phyloP scores from a whole-genome alignment of 2,329 filamentous ascomycete species.

The Fusarium kyushuense region DNA sequence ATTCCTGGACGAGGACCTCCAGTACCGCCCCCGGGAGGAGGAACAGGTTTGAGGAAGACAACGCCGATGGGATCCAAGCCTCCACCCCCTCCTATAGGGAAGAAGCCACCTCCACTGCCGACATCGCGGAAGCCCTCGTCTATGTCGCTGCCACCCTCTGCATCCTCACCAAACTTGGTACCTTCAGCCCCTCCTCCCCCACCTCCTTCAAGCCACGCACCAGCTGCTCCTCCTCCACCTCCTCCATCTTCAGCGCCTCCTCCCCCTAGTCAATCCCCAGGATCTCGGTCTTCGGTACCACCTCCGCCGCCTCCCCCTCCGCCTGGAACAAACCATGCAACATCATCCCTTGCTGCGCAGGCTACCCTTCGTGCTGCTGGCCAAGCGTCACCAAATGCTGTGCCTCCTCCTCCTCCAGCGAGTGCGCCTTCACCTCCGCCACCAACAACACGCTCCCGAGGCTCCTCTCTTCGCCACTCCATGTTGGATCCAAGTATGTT shows the following conservation, averaged over 20 bases:
- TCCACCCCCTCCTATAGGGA: slow-evolving; percentile 82
- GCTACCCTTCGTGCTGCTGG: slow-evolving; percentile 59
- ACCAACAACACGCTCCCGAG: slow-evolving; percentile 55
- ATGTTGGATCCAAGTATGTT: slow-evolving; percentile 82
- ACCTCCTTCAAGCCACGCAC: slow-evolving; percentile 56
- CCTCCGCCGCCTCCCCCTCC: slow-evolving; percentile 49
- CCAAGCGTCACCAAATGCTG: slow-evolving; percentile 54
- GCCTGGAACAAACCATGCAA: slow-evolving; percentile 41
- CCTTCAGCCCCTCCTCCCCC: slow-evolving; percentile 56
- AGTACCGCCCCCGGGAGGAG: slow-evolving; percentile 60
- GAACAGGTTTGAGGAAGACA: slow-evolving; percentile 68
- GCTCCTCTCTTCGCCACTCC: slow-evolving; percentile 65
- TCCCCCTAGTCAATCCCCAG: slow-evolving; percentile 54
- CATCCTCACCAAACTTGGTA: slow-evolving; percentile 48
- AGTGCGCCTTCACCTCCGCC: slow-evolving; percentile 56
- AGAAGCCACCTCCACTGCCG: slow-evolving; percentile 76
- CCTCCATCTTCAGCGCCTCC: slow-evolving; percentile 56
- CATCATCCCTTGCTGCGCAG: slow-evolving; percentile 58
- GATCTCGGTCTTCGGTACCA: slow-evolving; percentile 47
- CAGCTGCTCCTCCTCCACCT: slow-evolving; percentile 55
- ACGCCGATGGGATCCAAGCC: slow-evolving; percentile 63
- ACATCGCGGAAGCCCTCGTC: slow-evolving; percentile 69
- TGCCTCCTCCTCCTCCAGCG: slow-evolving; percentile 53
- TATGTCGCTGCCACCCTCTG: slow-evolving; percentile 52
- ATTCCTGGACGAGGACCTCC: slow-evolving; percentile 42